phyloP scores from a whole-genome alignment of 1,139 yeast genomes.

The Nakaseomyces kungkrabaensis region DNA sequence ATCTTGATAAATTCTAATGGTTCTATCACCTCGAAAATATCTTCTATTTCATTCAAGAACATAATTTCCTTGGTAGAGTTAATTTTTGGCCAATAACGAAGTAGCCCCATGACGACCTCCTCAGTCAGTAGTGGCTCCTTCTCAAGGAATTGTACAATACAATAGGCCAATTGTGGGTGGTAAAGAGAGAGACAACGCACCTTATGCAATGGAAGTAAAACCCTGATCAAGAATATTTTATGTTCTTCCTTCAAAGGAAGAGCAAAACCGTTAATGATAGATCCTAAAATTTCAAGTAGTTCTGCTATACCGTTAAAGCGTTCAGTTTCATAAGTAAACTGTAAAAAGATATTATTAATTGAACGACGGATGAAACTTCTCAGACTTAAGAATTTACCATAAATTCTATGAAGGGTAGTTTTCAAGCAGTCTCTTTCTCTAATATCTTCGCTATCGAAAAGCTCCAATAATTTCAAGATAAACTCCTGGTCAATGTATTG shows the following conservation, averaged over 20 bases:
- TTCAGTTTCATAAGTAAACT: slow-evolving; percentile 90
- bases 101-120: slow-evolving; percentile 85
- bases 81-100: slow-evolving; percentile 95
- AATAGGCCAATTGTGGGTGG: slow-evolving; percentile 94
- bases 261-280: slow-evolving; percentile 96
- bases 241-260: slow-evolving; percentile 95
- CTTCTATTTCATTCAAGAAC: slow-evolving; percentile 93
- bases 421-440: slow-evolving; percentile 91
- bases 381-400: slow-evolving; percentile 85
- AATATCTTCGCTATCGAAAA: slow-evolving; percentile 94
- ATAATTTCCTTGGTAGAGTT: slow-evolving; percentile 92
- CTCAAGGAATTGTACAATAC: slow-evolving; percentile 92
- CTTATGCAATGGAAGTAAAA: slow-evolving; percentile 89
- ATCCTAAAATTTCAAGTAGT: slow-evolving; percentile 85
- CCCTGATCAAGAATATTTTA: slow-evolving; percentile 77
- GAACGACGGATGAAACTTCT: slow-evolving; percentile 88
- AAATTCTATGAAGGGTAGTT: slow-evolving; percentile 88
- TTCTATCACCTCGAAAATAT: slow-evolving; percentile 91
- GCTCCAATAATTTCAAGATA: slow-evolving; percentile 67
- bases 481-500: slow-evolving; percentile 89
- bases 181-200: slow-evolving; percentile 78
- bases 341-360: slow-evolving; percentile 84
- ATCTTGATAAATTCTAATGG: slow-evolving; percentile 86
- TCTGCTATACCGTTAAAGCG: slow-evolving; percentile 95
- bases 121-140: slow-evolving; percentile 88